These are phyloP conservation scores for Flaveria ramosissima DNA, from an alignment of 129 eudicot species.

Conservation along the genomic window DNA sequence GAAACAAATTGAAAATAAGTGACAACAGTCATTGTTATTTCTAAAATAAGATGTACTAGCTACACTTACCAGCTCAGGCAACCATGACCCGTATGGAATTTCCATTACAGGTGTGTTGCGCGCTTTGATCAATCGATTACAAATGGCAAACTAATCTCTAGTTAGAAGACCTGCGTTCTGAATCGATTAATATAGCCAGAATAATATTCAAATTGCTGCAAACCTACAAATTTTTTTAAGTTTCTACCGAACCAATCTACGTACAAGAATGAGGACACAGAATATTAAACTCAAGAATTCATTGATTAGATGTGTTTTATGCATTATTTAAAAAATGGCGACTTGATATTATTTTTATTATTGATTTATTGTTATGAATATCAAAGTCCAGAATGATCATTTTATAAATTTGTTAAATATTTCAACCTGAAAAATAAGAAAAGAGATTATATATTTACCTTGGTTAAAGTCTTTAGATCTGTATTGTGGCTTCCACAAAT, in stretches of 20 bases:
- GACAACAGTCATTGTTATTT: neutral
- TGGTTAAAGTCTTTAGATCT: constrained; percentile 14
- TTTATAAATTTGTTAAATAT: neutral
- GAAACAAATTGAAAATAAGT: neutral
- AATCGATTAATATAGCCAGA: neutral
- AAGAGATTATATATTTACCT: constrained; percentile 24
- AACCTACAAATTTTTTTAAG: neutral
- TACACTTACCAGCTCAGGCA: constrained; percentile 30
- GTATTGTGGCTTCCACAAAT: constrained; percentile 1
- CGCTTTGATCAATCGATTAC: neutral
- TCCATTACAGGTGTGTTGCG: constrained; percentile 22
- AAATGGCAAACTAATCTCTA: neutral
- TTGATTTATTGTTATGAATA: neutral
- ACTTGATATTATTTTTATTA: neutral
- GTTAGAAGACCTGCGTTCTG: neutral
- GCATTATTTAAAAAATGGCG: neutral
- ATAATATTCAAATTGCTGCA: neutral
- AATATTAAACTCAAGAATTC: neutral
- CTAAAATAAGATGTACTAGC: neutral
- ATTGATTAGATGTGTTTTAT: neutral
- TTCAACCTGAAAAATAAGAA: neutral
- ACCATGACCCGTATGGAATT: constrained; percentile 20
- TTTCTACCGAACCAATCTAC: neutral
- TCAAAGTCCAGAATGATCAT: neutral
- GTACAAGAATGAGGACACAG: neutral